phyloP scores from a whole-genome alignment of 1,139 yeast species.

The Sugiyamaella pinicola region DNA sequence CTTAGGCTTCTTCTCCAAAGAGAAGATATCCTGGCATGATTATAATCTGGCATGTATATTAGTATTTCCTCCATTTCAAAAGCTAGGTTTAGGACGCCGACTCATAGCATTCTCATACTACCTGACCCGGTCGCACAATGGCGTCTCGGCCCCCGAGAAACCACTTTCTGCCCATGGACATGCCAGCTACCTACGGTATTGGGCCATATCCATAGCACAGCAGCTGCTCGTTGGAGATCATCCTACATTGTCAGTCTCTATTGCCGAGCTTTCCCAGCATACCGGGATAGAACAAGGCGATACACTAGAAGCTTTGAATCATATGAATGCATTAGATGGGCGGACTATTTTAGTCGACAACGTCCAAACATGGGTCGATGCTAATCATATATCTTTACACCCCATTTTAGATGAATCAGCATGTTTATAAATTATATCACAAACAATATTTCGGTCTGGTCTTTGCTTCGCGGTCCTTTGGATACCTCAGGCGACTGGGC shows the following conservation, averaged over 20 bases:
- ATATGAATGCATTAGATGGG: conserved; percentile 25
- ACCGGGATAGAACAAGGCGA: conserved; percentile 79
- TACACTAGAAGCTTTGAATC: conserved; percentile 46
- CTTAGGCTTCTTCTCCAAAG: conserved; percentile 93
- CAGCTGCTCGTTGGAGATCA: conserved; percentile 22
- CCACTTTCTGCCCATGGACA: conserved; percentile 86
- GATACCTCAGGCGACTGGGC: background rate
- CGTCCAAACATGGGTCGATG: conserved; percentile 24
- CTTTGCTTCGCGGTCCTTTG: no score
- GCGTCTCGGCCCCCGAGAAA: conserved; percentile 83
- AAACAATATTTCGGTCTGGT: background rate
- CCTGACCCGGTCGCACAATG: conserved; percentile 58
- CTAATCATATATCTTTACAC: conserved; percentile 21
- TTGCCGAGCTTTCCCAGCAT: conserved; percentile 54
- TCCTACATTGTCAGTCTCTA: conserved; percentile 41
- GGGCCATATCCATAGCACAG: conserved; percentile 60
- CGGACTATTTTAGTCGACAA: conserved; percentile 20
- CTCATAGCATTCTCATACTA: conserved; percentile 82
- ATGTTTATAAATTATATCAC: conserved; percentile 4
- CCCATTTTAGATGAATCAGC: conserved; percentile 27
- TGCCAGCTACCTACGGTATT: conserved; percentile 69
- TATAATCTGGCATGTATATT: conserved; percentile 90
- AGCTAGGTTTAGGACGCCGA: conserved; percentile 72
- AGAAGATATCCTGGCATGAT: conserved; percentile 76
- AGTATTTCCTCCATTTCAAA: conserved; percentile 89